A percentile compares a stretch with the other conserved stretches of the same genome.
Evolutionary conservation across 352 stramenopile genomes (phyloP).

Genomic region (Globisporangium carolinianum): DNA sequence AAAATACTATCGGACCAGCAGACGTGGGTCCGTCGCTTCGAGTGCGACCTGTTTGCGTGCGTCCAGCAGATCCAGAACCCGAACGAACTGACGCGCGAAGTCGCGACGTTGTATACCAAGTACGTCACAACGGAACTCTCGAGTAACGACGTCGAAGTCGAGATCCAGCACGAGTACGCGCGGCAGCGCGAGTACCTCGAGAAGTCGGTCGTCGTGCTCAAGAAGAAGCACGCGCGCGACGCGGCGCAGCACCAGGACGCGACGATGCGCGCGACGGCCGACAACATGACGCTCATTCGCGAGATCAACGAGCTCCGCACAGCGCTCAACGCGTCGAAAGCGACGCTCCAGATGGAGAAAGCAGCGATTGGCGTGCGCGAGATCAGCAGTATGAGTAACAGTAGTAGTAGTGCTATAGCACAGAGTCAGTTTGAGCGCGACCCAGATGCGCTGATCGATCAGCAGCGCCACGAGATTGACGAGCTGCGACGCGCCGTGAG

Average conservation of each 20-base stretch:
- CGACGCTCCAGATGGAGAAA: constrained; percentile 73
- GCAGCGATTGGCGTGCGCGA: constrained; percentile 21
- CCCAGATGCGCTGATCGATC: constrained; percentile 42
- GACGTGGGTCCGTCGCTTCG: constrained; percentile 69
- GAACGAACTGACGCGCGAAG: constrained; percentile 64
- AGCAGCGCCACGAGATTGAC: constrained; percentile 61
- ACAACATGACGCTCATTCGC: constrained; percentile 89
- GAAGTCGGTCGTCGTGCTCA: constrained; percentile 86
- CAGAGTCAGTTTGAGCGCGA: constrained; percentile 25
- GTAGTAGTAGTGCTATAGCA: constrained; percentile 10
- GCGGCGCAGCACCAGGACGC: constrained; percentile 49
- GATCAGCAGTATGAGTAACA: background rate
- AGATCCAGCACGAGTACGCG: constrained; percentile 85
- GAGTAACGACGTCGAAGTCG: constrained; percentile 46
- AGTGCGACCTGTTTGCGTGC: constrained; percentile 79
- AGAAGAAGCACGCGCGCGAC: constrained; percentile 84
- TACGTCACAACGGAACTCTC: constrained; percentile 45
- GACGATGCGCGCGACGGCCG: constrained; percentile 55
- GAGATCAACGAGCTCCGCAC: constrained; percentile 91
- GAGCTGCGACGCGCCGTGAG: constrained; percentile 75
- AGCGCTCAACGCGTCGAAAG: constrained; percentile 64
- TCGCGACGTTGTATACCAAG: constrained; percentile 71
- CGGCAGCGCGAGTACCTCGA: constrained; percentile 91
- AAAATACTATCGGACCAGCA: constrained; percentile 54
- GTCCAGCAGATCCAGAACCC: constrained; percentile 72